A percentile compares a stretch with the other conserved stretches of the same genome.
These are phyloP conservation scores for Lojkania enalia DNA, from an alignment of 2,329 filamentous ascomycete genomes.

Conservation along the genomic window DNA sequence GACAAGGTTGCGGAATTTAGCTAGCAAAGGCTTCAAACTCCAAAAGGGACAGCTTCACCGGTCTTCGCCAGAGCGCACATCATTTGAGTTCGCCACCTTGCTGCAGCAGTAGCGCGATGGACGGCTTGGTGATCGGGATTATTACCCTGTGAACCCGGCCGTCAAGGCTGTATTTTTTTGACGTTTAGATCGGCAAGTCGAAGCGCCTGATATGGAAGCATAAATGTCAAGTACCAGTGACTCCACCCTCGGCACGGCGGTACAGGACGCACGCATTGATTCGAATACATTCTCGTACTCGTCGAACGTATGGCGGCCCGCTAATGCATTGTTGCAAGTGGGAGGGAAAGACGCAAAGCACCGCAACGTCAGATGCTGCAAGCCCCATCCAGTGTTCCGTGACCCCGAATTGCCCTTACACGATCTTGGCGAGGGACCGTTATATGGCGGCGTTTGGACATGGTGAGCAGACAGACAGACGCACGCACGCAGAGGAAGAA, in stretches of 20 bases:
- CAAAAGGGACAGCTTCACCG: conserved; percentile 45
- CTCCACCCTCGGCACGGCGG: conserved; percentile 24
- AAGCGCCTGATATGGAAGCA: conserved; percentile 37
- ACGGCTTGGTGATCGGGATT: conserved; percentile 37
- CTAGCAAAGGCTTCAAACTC: conserved; percentile 39
- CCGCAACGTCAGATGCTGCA: conserved; percentile 38
- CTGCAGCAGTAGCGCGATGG: conserved; percentile 43
- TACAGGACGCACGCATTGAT: conserved; percentile 25
- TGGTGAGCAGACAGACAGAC: conserved; percentile 21
- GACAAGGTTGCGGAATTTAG: conserved; percentile 44
- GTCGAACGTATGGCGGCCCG: conserved; percentile 30
- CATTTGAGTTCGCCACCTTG: conserved; percentile 40
- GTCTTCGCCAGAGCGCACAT: conserved; percentile 37
- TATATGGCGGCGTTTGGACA: conserved; percentile 26
- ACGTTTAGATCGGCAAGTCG: conserved; percentile 39
- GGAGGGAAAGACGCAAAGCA: conserved; percentile 29
- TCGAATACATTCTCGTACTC: conserved; percentile 29
- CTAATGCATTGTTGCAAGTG: conserved; percentile 39
- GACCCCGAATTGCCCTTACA: conserved; percentile 23
- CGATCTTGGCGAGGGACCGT: conserved; percentile 32
- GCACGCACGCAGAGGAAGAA: too few relatives aligned
- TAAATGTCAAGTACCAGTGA: conserved; percentile 39
- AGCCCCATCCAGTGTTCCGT: conserved; percentile 32
- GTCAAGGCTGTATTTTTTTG: conserved; percentile 38
- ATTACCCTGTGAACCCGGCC: conserved; percentile 34